phyloP scores from a whole-genome alignment of 2,329 filamentous ascomycete species.

The Fusarium agapanthi region DNA sequence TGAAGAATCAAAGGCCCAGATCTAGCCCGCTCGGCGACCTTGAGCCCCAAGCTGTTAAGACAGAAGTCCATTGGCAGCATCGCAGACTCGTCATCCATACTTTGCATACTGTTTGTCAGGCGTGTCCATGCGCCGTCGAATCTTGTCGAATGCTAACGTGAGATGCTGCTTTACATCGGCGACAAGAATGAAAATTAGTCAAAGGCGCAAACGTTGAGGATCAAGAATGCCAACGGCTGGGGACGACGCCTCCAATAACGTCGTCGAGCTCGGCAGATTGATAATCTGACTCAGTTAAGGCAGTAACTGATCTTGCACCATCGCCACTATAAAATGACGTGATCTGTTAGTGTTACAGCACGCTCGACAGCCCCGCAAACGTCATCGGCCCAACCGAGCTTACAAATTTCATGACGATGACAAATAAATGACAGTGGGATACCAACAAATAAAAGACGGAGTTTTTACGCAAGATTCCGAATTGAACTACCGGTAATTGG shows the following conservation, averaged over 20 bases:
- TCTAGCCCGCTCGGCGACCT: not conserved
- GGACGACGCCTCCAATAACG: not conserved
- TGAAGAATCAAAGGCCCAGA: not conserved
- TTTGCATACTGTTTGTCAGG: not conserved
- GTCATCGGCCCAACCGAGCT: slow-evolving; percentile 10
- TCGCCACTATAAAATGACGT: fast-evolving
- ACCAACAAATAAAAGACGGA: not conserved
- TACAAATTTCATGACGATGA: slow-evolving; percentile 19
- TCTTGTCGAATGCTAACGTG: not conserved
- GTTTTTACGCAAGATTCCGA: slow-evolving; percentile 16
- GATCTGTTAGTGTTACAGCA: slow-evolving; percentile 3
- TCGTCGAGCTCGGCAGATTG: not conserved
- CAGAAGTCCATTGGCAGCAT: not conserved
- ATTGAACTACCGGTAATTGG: not conserved
- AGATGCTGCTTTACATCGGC: not conserved
- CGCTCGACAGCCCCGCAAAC: not conserved
- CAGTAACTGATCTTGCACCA: not conserved
- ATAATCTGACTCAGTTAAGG: not conserved
- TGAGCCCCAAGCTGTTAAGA: fast-evolving
- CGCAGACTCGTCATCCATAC: not conserved
- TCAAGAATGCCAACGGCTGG: not conserved
- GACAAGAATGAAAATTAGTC: too few species aligned
- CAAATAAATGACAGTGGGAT: slow-evolving; percentile 20
- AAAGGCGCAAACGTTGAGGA: not conserved
- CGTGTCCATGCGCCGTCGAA: not conserved